Evolutionary conservation across 176 grass and related monocot genomes (phyloP).

Genomic region (Phragmites australis): DNA sequence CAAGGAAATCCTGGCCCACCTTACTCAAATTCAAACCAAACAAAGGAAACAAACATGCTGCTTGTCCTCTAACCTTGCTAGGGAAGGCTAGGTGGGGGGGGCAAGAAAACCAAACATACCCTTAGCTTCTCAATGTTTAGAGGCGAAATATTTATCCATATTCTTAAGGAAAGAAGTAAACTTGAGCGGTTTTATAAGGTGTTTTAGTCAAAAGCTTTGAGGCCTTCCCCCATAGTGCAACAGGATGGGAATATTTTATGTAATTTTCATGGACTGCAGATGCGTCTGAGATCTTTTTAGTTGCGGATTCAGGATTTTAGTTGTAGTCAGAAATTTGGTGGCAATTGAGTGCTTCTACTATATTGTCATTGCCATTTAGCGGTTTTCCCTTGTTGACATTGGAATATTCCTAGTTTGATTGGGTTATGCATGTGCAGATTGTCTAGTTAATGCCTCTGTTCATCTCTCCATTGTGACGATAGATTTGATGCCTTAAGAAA

Average conservation of each 20-base stretch:
- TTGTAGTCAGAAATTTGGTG: background rate
- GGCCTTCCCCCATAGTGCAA: background rate
- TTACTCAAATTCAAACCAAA: too few species aligned
- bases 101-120: too few species aligned
- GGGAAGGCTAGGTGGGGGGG: too few species aligned
- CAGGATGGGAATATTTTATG: background rate
- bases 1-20: too few species aligned
- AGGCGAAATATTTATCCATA: background rate
- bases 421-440: background rate
- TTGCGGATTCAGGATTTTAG: background rate
- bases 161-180: background rate
- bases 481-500: background rate
- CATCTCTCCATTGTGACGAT: background rate
- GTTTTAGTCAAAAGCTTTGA: conserved; percentile 4
- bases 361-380: background rate
- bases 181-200: background rate
- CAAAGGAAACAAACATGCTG: too few species aligned
- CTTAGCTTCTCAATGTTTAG: conserved; percentile 21
- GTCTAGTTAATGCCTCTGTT: background rate
- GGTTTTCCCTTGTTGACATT: background rate
- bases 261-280: background rate
- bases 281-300: background rate
- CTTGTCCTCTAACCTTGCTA: too few species aligned
- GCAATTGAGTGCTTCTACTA: background rate
- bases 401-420: conserved; percentile 2